A percentile compares a stretch with the other conserved stretches of the same genome.
Evolutionary conservation across 2,329 filamentous ascomycete genomes (phyloP).

Genomic region (Pseudocercospora cruenta): DNA sequence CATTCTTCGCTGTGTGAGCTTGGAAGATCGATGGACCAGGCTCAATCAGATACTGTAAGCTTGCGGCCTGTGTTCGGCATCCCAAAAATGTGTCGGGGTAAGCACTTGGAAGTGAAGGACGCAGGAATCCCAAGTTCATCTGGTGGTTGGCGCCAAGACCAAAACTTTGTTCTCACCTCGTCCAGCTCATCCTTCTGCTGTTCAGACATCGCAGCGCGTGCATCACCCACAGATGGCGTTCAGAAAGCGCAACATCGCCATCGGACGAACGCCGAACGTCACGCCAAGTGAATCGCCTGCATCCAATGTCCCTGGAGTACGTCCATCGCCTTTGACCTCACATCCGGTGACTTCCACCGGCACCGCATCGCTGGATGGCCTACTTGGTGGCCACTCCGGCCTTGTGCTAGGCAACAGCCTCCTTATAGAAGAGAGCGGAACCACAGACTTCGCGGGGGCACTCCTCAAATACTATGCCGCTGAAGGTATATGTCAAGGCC

Average conservation of each 20-base stretch:
- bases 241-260: constrained; percentile 31
- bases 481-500: constrained; percentile 88
- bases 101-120: too few species aligned
- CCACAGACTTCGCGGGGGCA: constrained; percentile 88
- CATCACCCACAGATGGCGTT: constrained; percentile 29
- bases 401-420: constrained; percentile 79
- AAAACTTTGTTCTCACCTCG: neutral
- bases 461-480: constrained; percentile 88
- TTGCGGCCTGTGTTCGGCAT: too few species aligned
- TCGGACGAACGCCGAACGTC: constrained; percentile 12
- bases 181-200: neutral
- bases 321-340: constrained; percentile 87
- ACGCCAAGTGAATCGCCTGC: constrained; percentile 1
- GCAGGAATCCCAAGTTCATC: too few species aligned
- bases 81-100: too few species aligned
- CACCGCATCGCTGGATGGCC: constrained; percentile 78
- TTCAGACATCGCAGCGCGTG: neutral
- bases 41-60: too few species aligned
- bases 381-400: constrained; percentile 85
- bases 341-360: constrained; percentile 89
- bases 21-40: too few species aligned
- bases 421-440: constrained; percentile 84
- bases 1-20: too few species aligned
- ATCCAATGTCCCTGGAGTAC: constrained; percentile 56
- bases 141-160: neutral